Percentiles rank a stretch among this genome's conserved stretches.
phyloP scores from a whole-genome alignment of 2,329 filamentous ascomycete genomes.

The Scleromitrula shiraiana region DNA sequence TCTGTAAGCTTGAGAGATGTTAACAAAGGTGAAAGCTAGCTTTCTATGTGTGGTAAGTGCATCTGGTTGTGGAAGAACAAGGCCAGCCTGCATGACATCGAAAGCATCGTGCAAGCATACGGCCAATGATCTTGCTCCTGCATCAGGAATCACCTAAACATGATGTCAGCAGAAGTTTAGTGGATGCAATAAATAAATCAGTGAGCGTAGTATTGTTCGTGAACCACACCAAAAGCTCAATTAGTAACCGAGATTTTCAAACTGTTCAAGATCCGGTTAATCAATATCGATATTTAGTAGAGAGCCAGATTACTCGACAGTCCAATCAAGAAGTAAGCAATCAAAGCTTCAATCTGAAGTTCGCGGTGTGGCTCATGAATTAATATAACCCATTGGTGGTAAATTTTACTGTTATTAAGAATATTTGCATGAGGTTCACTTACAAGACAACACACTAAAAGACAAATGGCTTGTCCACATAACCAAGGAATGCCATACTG shows the following conservation, averaged over 20 bases:
- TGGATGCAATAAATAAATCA: background rate
- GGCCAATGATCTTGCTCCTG: conserved; percentile 46
- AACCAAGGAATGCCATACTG: conserved; percentile 49
- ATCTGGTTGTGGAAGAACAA: conserved; percentile 33
- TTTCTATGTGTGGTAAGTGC: conserved; percentile 33
- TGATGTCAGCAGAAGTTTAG: background rate
- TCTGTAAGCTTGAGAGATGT: conserved; percentile 47
- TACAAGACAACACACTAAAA: conserved; percentile 38
- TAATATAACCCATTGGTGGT: no score
- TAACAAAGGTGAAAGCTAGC: conserved; percentile 45
- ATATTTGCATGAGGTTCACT: background rate
- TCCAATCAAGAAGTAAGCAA: no score
- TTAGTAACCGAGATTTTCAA: background rate
- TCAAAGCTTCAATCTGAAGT: no score
- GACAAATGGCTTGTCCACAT: conserved; percentile 44
- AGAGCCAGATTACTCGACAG: no score
- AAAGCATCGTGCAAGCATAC: conserved; percentile 40
- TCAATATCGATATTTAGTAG: no score
- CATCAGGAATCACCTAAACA: conserved; percentile 40
- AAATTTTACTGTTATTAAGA: no score
- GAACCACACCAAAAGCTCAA: no score
- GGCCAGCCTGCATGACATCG: conserved; percentile 36
- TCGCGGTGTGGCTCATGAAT: no score
- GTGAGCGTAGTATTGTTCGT: no score
- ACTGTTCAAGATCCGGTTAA: background rate